phyloP scores from a whole-genome alignment of 78 protist genomes.

The Bodo saltans region DNA sequence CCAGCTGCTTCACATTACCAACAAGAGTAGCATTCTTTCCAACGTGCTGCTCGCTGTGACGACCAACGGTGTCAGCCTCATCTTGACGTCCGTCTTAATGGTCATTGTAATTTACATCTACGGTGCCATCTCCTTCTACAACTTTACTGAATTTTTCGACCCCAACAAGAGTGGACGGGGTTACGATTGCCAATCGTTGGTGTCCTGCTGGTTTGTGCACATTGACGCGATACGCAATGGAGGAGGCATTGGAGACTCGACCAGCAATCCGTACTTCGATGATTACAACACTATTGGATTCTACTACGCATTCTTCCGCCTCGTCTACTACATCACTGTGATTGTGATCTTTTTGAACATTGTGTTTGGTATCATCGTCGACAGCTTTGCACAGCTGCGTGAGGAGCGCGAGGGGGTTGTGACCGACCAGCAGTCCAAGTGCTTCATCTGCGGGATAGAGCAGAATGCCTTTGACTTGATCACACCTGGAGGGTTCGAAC shows the following conservation, averaged over 20 bases:
- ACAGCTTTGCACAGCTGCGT: constrained; percentile 69
- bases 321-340: constrained; percentile 48
- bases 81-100: constrained; percentile 5
- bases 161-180: background rate
- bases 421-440: background rate
- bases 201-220: constrained; percentile 1
- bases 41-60: constrained; percentile 22
- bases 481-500: constrained; percentile 41
- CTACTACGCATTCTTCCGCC: background rate
- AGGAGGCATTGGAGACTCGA: constrained; percentile 13
- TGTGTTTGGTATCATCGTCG: constrained; percentile 67
- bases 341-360: constrained; percentile 57
- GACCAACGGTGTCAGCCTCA: background rate
- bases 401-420: constrained; percentile 33
- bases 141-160: background rate
- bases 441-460: constrained; percentile 54
- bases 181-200: constrained; percentile 15
- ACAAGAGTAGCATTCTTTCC: background rate
- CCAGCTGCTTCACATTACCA: constrained; percentile 3
- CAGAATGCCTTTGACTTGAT: constrained; percentile 16
- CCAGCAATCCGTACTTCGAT: background rate
- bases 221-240: constrained; percentile 22
- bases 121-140: background rate
- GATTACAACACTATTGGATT: background rate
- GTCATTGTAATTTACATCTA: constrained; percentile 8